Evolutionary conservation across 805 yeast species (phyloP).

Genomic region (Candida tallmaniae): DNA sequence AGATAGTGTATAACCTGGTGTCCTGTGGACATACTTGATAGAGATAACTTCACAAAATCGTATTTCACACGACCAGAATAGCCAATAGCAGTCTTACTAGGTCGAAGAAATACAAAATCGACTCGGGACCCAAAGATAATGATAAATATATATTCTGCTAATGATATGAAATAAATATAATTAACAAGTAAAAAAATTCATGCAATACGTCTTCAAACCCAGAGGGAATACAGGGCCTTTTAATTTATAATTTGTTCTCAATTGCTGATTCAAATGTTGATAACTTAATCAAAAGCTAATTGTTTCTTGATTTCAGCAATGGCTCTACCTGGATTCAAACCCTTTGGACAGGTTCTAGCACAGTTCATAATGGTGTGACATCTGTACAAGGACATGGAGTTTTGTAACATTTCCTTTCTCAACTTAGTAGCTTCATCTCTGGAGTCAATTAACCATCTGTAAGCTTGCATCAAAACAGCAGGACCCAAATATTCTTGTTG

Average conservation of each 20-base stretch:
- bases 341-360: constrained; percentile 97
- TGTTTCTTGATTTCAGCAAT: constrained; percentile 96
- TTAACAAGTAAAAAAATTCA: constrained; percentile 1
- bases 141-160: too few species aligned
- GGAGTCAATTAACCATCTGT: constrained; percentile 96
- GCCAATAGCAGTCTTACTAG: constrained; percentile 1
- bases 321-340: constrained; percentile 95
- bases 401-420: constrained; percentile 88
- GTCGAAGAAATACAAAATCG: background rate
- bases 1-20: too few species aligned
- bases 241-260: too few species aligned
- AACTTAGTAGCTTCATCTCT: constrained; percentile 83
- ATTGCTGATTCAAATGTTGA: background rate
- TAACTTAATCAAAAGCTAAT: constrained; percentile 71
- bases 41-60: too few species aligned
- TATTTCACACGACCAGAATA: background rate
- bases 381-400: constrained; percentile 96
- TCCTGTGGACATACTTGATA: too few species aligned
- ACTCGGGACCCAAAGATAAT: constrained; percentile 1
- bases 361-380: constrained; percentile 99
- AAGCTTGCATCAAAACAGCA: constrained; percentile 98
- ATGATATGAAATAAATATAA: constrained; percentile 1
- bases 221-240: too few species aligned
- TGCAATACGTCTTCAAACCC: constrained; percentile 1
- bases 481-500: constrained; percentile 98